Percentiles rank a stretch among this genome's conserved stretches.
Evolutionary conservation across 2,329 filamentous ascomycete species (phyloP).

Genomic region (Fusarium sambucinum): DNA sequence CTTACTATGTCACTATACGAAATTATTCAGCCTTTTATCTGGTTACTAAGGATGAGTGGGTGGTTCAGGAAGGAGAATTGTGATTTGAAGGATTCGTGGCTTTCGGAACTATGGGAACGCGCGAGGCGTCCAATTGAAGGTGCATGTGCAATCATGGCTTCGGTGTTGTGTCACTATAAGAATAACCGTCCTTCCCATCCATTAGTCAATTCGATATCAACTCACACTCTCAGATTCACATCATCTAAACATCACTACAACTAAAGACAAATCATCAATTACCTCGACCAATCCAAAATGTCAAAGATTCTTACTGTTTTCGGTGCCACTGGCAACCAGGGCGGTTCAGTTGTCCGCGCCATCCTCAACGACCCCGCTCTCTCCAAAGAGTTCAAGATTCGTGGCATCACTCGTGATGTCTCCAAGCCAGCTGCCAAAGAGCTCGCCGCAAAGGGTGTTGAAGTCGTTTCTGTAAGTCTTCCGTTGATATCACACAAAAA

Average conservation of each 20-base stretch:
- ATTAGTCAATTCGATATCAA: neutral
- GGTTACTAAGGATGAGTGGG: conserved; percentile 30
- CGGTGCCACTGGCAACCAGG: conserved; percentile 63
- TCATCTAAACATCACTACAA: neutral
- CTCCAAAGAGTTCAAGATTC: conserved; percentile 58
- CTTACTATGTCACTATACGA: conserved; percentile 1
- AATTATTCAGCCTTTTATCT: conserved; percentile 17
- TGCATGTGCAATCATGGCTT: conserved; percentile 6
- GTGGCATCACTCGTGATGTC: conserved; percentile 61
- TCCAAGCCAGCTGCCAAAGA: conserved; percentile 56
- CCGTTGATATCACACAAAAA: rapidly evolving
- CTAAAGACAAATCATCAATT: neutral
- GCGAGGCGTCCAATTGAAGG: conserved; percentile 4
- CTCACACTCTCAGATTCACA: neutral
- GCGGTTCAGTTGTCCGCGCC: conserved; percentile 59
- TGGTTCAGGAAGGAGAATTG: neutral
- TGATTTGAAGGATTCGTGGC: conserved; percentile 6
- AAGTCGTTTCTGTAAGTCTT: conserved; percentile 55
- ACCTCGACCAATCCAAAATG: conserved; percentile 31
- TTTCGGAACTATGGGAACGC: neutral
- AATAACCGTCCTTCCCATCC: neutral
- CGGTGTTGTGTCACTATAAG: conserved; percentile 24
- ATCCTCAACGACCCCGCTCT: conserved; percentile 62
- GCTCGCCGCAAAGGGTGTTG: conserved; percentile 57
- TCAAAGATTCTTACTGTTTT: conserved; percentile 60